Evolutionary conservation across 2,329 filamentous ascomycete genomes (phyloP).

Genomic region (Diaporthe capsici): DNA sequence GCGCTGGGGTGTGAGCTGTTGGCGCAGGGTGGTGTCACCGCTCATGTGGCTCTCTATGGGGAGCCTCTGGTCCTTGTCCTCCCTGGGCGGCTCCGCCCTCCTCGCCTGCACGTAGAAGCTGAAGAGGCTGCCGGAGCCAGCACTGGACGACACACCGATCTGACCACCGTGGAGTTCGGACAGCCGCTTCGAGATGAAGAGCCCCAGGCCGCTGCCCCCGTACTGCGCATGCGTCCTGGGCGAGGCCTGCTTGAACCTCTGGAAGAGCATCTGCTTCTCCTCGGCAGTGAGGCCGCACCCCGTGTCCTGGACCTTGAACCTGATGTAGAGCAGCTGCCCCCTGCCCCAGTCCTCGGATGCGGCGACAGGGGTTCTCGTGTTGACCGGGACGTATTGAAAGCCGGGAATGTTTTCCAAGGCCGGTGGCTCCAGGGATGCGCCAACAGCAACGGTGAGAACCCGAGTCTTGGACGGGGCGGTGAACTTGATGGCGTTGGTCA

Average conservation of each 20-base stretch:
- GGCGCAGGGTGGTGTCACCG: conserved; percentile 39
- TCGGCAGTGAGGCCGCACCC: conserved; percentile 73
- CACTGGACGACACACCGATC: conserved; percentile 72
- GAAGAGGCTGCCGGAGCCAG: conserved; percentile 72
- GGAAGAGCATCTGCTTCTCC: conserved; percentile 76
- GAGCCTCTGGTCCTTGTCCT: conserved; percentile 32
- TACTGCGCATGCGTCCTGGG: conserved; percentile 68
- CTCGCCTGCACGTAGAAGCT: conserved; percentile 73
- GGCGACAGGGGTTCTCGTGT: conserved; percentile 44
- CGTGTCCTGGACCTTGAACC: conserved; percentile 74
- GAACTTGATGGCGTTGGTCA: conserved; percentile 75
- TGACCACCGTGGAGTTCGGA: conserved; percentile 76
- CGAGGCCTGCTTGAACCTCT: conserved; percentile 75
- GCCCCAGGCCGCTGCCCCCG: conserved; percentile 73
- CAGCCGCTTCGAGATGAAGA: conserved; percentile 75
- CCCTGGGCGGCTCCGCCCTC: conserved; percentile 52
- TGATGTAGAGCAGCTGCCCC: conserved; percentile 53
- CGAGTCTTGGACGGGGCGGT: conserved; percentile 54
- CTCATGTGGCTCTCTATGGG: conserved; percentile 44
- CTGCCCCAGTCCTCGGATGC: conserved; percentile 50
- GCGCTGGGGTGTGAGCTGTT: conserved; percentile 45
- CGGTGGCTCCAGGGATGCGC: conserved; percentile 60
- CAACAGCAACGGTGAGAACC: conserved; percentile 64
- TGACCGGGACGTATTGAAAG: conserved; percentile 51
- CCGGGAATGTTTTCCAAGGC: conserved; percentile 41